Conservation (phyloP, 2,329 filamentous ascomycete species). For the Pseudopyricularia javanii region DNA sequence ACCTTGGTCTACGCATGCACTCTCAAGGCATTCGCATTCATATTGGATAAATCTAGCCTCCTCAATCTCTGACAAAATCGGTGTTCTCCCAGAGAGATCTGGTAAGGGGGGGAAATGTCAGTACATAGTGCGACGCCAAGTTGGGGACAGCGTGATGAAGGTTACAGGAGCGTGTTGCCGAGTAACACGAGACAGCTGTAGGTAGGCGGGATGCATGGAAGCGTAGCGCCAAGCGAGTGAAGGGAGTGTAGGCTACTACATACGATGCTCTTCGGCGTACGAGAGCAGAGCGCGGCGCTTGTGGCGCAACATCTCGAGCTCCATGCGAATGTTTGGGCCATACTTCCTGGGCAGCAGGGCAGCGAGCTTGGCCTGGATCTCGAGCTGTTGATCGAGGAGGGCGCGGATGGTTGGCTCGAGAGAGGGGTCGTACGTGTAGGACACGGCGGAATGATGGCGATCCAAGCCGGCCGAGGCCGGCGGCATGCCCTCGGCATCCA, state of each 20-base stretch:
- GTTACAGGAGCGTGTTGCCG: background rate
- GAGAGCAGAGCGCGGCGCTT: constrained; percentile 37
- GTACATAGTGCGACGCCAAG: background rate
- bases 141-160: background rate
- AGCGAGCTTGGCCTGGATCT: constrained; percentile 37
- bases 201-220: background rate
- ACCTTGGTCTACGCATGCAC: constrained; percentile 36
- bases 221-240: background rate
- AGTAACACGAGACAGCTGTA: constrained; percentile 6
- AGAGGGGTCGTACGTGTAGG: constrained; percentile 20
- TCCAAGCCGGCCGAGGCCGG: background rate
- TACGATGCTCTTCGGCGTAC: constrained; percentile 37
- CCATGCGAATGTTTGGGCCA: constrained; percentile 31
- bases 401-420: constrained; percentile 30
- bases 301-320: constrained; percentile 43
- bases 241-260: constrained; percentile 11
- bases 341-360: constrained; percentile 33
- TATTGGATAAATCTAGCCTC: constrained; percentile 45
- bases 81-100: constrained; percentile 27
- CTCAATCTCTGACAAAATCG: constrained; percentile 39
- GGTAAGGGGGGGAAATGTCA: constrained; percentile 2
- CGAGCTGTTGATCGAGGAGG: constrained; percentile 39
- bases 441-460: constrained; percentile 11
- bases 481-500: background rate
- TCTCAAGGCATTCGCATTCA: constrained; percentile 45